Conservation (phyloP, 164 flowering plant genomes). For the Magnolia changhungtana region DNA sequence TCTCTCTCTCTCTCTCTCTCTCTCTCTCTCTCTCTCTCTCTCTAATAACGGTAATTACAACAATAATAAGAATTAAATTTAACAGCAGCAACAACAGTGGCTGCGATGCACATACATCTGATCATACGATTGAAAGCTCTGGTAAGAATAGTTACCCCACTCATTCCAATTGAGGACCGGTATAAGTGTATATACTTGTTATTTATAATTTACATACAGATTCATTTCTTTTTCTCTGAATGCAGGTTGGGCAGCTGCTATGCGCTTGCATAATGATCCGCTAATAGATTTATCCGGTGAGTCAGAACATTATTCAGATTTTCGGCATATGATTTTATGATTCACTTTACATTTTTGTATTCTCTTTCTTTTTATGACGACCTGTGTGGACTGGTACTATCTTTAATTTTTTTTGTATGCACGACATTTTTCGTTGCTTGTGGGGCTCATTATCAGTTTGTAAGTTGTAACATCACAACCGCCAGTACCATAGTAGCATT, state of each 20-base stretch:
- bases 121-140: too few relatives aligned
- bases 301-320: slow-evolving; percentile 2
- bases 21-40: too few relatives aligned
- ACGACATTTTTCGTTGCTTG: not conserved
- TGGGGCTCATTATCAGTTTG: not conserved
- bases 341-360: not conserved
- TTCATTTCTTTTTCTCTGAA: not conserved
- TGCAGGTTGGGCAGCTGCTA: slow-evolving; percentile 67
- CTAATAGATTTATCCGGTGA: slow-evolving; percentile 59
- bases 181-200: too few relatives aligned
- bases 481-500: not conserved
- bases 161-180: too few relatives aligned
- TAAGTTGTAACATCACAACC: not conserved
- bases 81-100: too few relatives aligned
- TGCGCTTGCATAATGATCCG: slow-evolving; percentile 42
- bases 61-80: too few relatives aligned
- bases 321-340: not conserved
- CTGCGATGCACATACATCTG: too few relatives aligned
- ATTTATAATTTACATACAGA: not conserved
- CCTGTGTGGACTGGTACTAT: not conserved
- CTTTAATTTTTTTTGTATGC: not conserved
- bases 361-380: not conserved
- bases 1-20: too few relatives aligned
- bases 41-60: too few relatives aligned
- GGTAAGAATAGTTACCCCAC: too few relatives aligned